phyloP scores from a whole-genome alignment of 495 filamentous ascomycete genomes.

The Penicillium flavigenum region DNA sequence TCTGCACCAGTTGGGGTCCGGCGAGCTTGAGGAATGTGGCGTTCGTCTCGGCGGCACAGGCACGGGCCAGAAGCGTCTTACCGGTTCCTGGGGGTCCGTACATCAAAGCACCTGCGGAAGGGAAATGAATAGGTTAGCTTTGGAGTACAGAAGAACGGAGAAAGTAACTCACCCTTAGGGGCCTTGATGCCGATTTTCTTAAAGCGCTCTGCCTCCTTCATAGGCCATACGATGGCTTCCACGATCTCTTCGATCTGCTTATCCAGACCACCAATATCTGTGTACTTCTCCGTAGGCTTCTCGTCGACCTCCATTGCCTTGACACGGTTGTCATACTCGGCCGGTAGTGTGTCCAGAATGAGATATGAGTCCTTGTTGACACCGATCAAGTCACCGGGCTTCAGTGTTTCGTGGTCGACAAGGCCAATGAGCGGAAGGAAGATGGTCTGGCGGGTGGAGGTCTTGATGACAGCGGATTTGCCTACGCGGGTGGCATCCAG shows the following conservation, averaged over 20 bases:
- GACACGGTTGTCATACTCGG: constrained; percentile 98
- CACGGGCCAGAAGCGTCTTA: constrained; percentile 95
- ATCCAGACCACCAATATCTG: constrained; percentile 93
- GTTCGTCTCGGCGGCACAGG: constrained; percentile 96
- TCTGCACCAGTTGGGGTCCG: constrained; percentile 97
- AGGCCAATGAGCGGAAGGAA: constrained; percentile 97
- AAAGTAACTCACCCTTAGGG: constrained; percentile 78
- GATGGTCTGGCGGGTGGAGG: constrained; percentile 98
- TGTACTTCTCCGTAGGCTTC: constrained; percentile 99
- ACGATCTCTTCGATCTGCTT: constrained; percentile 99
- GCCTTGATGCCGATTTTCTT: constrained; percentile 99
- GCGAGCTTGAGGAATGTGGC: constrained; percentile 99
- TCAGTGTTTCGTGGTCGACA: constrained; percentile 89
- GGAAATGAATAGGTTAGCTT: constrained; percentile 20
- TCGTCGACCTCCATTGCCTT: constrained; percentile 99
- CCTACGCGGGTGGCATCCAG: constrained; percentile 94
- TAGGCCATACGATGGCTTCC: constrained; percentile 99
- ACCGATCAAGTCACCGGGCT: constrained; percentile 94
- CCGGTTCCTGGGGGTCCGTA: constrained; percentile 96
- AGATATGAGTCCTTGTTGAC: constrained; percentile 99
- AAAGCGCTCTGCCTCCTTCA: constrained; percentile 98
- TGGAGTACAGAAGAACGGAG: neutral
- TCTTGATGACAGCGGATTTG: constrained; percentile 99
- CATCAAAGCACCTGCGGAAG: constrained; percentile 82
- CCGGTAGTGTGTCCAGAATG: constrained; percentile 94